A percentile compares a stretch with the other conserved stretches of the same genome.
Evolutionary conservation across 148 eudicot species (phyloP).

Genomic region (Chenopodium suecicum): DNA sequence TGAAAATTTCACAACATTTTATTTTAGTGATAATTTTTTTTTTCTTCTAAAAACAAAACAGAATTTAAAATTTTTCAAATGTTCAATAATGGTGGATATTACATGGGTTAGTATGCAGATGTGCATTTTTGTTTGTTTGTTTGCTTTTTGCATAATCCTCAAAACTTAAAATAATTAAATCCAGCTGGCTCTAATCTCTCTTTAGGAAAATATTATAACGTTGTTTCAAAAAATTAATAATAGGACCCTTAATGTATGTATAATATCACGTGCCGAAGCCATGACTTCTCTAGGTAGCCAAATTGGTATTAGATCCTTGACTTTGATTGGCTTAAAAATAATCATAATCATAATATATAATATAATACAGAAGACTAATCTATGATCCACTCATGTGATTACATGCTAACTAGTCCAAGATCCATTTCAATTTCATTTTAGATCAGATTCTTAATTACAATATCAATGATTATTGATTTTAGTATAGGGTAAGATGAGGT

Average conservation of each 20-base stretch:
- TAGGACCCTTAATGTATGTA: no score
- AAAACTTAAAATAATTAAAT: no score
- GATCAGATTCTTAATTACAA: constrained; percentile 11
- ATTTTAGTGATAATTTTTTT: neutral
- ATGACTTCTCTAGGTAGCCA: neutral
- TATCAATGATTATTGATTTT: neutral
- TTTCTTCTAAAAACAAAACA: no score
- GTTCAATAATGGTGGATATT: neutral
- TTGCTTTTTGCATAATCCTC: no score
- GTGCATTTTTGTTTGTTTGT: neutral
- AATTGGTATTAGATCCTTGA: constrained; percentile 14
- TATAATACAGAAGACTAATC: no score
- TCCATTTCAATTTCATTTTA: constrained; percentile 1
- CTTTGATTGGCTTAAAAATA: constrained; percentile 4
- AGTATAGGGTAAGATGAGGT: constrained; percentile 1
- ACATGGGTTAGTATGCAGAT: no score
- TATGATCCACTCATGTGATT: constrained; percentile 10
- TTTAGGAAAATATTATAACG: neutral
- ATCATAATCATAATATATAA: neutral
- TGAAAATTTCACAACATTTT: neutral
- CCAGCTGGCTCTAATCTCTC: no score
- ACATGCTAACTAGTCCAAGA: constrained; percentile 7
- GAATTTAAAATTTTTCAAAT: no score
- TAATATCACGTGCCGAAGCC: neutral
- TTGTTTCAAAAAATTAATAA: neutral